A percentile compares a stretch with the other conserved stretches of the same genome.
phyloP scores from a whole-genome alignment of 1,284 basidiomycete genomes.

The Inonotus hispidus region DNA sequence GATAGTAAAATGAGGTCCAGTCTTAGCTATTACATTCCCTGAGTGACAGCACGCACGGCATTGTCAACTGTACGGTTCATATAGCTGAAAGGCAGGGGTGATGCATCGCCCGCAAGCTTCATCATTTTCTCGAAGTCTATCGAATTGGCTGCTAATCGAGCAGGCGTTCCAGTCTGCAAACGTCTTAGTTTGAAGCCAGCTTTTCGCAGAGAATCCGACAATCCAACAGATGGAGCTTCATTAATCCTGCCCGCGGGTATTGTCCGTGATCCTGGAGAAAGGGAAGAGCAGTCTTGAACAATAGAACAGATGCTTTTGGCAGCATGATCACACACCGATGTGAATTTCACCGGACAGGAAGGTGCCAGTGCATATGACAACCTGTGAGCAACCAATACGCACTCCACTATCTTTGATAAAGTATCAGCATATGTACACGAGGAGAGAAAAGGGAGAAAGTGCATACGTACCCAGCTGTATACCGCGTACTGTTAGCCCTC shows the following conservation, averaged over 20 bases:
- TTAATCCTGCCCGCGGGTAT: slow-evolving; percentile 81
- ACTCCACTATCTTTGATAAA: slow-evolving; percentile 71
- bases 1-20: neutral
- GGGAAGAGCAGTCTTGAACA: neutral
- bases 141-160: slow-evolving; percentile 64
- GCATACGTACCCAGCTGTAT: slow-evolving; percentile 58
- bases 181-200: slow-evolving; percentile 81
- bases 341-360: slow-evolving; percentile 89
- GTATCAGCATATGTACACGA: neutral
- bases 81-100: slow-evolving; percentile 57
- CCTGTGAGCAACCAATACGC: slow-evolving; percentile 67
- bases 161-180: slow-evolving; percentile 88
- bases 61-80: slow-evolving; percentile 38
- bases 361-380: slow-evolving; percentile 87
- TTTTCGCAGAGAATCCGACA: slow-evolving; percentile 67
- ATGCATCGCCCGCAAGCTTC: slow-evolving; percentile 55
- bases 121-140: slow-evolving; percentile 63
- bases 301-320: neutral
- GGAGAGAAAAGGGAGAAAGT: neutral
- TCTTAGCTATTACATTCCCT: neutral
- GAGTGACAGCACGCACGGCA: slow-evolving; percentile 33
- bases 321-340: slow-evolving; percentile 49
- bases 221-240: slow-evolving; percentile 66
- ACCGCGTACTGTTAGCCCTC: slow-evolving; percentile 41
- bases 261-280: slow-evolving; percentile 56